Evolutionary conservation across 177 flowering plant genomes (phyloP).

Genomic region (Vitis hybrid): DNA sequence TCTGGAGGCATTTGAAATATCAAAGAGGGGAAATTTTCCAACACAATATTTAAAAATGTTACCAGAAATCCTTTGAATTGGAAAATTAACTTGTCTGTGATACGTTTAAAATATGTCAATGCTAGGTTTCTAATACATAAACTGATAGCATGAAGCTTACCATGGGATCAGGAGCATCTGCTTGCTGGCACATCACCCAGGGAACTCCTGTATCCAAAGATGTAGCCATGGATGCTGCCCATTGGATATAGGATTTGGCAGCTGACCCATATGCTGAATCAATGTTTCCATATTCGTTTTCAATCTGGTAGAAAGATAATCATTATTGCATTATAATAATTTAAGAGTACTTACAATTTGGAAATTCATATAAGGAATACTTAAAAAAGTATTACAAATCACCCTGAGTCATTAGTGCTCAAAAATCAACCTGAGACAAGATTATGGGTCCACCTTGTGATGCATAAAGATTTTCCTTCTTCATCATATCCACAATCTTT

Average conservation of each 20-base stretch:
- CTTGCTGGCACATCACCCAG: constrained; percentile 99
- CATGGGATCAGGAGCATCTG: constrained; percentile 89
- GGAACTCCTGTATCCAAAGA: constrained; percentile 94
- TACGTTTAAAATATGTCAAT: background rate
- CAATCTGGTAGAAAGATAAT: constrained; percentile 52
- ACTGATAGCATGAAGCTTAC: constrained; percentile 42
- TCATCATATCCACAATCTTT: constrained; percentile 86
- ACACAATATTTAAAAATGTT: too few species aligned
- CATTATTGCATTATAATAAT: background rate
- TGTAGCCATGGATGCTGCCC: constrained; percentile 91
- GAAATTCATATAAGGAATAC: background rate
- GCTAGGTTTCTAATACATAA: background rate
- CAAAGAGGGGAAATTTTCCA: background rate
- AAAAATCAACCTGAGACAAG: constrained; percentile 72
- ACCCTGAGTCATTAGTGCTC: background rate
- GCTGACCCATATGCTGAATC: constrained; percentile 58
- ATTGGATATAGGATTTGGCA: constrained; percentile 71
- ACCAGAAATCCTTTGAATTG: too few species aligned
- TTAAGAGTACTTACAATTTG: background rate
- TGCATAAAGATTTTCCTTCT: constrained; percentile 82
- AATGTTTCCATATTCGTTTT: constrained; percentile 93
- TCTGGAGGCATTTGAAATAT: constrained; percentile 42
- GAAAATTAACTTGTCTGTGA: too few species aligned
- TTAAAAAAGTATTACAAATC: background rate
- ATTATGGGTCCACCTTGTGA: constrained; percentile 98